Conservation (phyloP, 768 basidiomycete species). For the Lactifluus pinguis region DNA sequence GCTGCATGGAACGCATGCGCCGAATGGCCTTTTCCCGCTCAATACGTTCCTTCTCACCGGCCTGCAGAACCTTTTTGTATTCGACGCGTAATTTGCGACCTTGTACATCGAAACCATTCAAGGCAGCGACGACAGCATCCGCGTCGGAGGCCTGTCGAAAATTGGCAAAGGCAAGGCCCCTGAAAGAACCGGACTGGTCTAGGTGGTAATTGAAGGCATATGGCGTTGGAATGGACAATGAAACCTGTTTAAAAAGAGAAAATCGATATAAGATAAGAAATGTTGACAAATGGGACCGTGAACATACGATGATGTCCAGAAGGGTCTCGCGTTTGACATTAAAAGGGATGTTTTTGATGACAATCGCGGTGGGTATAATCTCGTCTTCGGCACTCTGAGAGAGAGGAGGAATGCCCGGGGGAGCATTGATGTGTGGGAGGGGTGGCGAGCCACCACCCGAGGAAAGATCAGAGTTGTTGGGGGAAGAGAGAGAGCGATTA, state of each 20-base stretch:
- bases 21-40: constrained; percentile 98
- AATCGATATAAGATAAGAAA: neutral
- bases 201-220: constrained; percentile 99
- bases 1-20: constrained; percentile 94
- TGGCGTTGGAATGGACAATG: constrained; percentile 88
- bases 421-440: constrained; percentile 32
- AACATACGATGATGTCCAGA: constrained; percentile 88
- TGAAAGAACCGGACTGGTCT: constrained; percentile 92
- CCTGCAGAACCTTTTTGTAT: constrained; percentile 99
- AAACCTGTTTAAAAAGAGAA: constrained; percentile 44
- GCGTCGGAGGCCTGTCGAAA: constrained; percentile 89
- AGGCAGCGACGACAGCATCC: constrained; percentile 88
- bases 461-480: constrained; percentile 84
- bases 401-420: constrained; percentile 42
- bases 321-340: constrained; percentile 95
- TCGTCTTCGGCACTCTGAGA: constrained; percentile 65
- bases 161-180: constrained; percentile 97
- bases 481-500: constrained; percentile 72
- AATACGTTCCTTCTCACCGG: constrained; percentile 97
- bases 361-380: constrained; percentile 97
- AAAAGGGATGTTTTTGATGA: constrained; percentile 99
- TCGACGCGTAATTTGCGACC: constrained; percentile 97
- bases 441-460: constrained; percentile 81
- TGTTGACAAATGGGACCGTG: neutral
- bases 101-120: constrained; percentile 94